Percentiles rank a stretch among this genome's conserved stretches.
Evolutionary conservation across 2,329 filamentous ascomycete genomes (phyloP).

Genomic region (Microdochium bolleyi): DNA sequence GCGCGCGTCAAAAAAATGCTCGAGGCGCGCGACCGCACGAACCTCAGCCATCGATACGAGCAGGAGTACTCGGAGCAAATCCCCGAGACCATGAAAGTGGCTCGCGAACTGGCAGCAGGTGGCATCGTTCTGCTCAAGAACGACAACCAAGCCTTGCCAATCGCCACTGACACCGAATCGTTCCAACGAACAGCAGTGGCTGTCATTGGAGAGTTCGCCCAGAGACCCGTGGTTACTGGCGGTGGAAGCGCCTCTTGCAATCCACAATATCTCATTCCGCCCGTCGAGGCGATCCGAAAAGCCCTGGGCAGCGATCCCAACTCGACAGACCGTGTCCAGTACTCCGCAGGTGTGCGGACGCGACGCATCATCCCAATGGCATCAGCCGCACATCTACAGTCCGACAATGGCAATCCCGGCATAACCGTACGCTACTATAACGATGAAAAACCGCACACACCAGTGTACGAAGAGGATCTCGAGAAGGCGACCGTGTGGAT

Average conservation of each 20-base stretch:
- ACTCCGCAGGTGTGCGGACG: too few relatives aligned
- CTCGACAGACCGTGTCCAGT: too few relatives aligned
- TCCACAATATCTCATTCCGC: too few relatives aligned
- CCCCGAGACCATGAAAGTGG: constrained; percentile 7
- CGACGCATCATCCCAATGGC: constrained; percentile 9
- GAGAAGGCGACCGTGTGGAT: constrained; percentile 10
- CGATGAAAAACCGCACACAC: constrained; percentile 3
- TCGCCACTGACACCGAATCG: too few relatives aligned
- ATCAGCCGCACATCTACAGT: neutral
- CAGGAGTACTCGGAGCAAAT: constrained; percentile 6
- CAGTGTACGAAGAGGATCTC: constrained; percentile 5
- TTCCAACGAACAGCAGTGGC: too few relatives aligned
- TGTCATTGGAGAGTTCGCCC: too few relatives aligned
- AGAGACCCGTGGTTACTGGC: too few relatives aligned
- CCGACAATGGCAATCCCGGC: constrained; percentile 5
- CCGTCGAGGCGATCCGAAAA: too few relatives aligned
- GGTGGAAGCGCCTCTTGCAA: too few relatives aligned
- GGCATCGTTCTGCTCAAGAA: neutral
- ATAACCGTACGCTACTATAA: constrained; percentile 8
- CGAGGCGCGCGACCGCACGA: neutral
- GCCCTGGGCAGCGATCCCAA: too few relatives aligned
- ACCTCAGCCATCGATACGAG: constrained; percentile 1
- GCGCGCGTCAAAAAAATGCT: constrained; percentile 7
- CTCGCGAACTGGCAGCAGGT: too few relatives aligned
- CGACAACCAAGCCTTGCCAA: too few relatives aligned